Evolutionary conservation across 768 basidiomycete species (phyloP), one percentile per base, ranked within the genome.

Genomic region (Mycena rebaudengoi): DNA sequence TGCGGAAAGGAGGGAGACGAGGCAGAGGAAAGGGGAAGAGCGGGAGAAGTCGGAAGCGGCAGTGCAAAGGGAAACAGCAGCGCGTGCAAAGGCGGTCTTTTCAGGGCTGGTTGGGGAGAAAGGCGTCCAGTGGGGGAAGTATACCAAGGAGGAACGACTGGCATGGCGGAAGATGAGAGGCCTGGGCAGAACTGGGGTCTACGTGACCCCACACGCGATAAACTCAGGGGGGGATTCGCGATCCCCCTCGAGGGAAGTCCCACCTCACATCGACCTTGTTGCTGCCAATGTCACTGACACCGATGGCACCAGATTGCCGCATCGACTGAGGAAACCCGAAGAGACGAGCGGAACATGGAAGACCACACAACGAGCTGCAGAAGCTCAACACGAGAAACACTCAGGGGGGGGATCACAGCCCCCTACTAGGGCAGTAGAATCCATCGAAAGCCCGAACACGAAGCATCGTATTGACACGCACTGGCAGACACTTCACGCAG

Each of bases 171-270:
- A 35, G 26, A 53, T 37, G 51, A 25, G 20, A 29, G 59, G 41
- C 0, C 14, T 60, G 43, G 41, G 50, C 23, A 21, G 7, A 10
- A 35, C 13, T 14, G 40, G 48, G 37, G 48, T 14, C 43, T 40
- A 54, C 53, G 53, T 54, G 60, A 23, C 25, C 21, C 33, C 16
- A 23, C 16, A 35, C 43, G 60, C 51, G 40, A 60, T 7, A 61
- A 33, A 53, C 60, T 61, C 60, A 61, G 43, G 30, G 60, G 60
- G 60, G 60, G 28, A 53, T 61, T 61, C 43, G 51, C 60, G 51
- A 46, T 20, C 33, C 60, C 60, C 60, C 60, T 53, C 43, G 60
- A 61, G 60, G 60, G 60, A 61, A 61, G 60, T 61, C 43, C 50
- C 60, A 14, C 60, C 60, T 18, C 60, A 61, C 6, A 28, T 61